Evolutionary conservation across 2,329 filamentous ascomycete species (phyloP).

Genomic region (Trichoderma sp.): DNA sequence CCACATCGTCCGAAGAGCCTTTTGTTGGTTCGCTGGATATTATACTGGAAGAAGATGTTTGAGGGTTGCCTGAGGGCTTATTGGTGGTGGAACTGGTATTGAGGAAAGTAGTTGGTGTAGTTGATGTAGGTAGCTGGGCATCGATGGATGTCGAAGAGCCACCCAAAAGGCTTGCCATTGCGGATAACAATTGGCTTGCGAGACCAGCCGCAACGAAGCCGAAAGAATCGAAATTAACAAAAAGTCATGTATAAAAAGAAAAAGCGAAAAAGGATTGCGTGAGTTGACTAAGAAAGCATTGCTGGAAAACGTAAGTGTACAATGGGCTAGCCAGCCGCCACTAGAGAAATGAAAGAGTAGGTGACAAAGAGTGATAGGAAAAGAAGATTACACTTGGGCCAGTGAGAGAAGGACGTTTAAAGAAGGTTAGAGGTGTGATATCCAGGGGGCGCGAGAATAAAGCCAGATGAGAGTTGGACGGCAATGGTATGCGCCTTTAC

Average conservation of each 20-base stretch:
- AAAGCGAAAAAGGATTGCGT: not conserved
- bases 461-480: not conserved
- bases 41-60: conserved; percentile 4
- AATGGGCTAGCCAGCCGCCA: not conserved
- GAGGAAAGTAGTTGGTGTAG: conserved; percentile 20
- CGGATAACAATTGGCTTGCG: conserved; percentile 33
- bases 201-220: conserved; percentile 42
- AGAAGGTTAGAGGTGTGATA: not conserved
- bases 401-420: not conserved
- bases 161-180: conserved; percentile 40
- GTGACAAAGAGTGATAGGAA: not conserved
- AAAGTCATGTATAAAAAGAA: not conserved
- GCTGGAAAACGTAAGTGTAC: not conserved
- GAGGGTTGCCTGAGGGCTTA: not conserved
- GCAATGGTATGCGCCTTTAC: not conserved
- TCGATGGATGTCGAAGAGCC: conserved; percentile 51
- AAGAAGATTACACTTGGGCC: not conserved
- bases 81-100: not conserved
- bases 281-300: not conserved
- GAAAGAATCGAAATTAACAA: not conserved
- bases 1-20: not conserved
- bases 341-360: not conserved
- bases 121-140: conserved; percentile 38
- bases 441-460: not conserved
- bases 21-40: not conserved